Percentiles rank a stretch among this genome's conserved stretches.
phyloP scores from a whole-genome alignment of 2,329 filamentous ascomycete genomes.

The Rhynchosporium agropyri region DNA sequence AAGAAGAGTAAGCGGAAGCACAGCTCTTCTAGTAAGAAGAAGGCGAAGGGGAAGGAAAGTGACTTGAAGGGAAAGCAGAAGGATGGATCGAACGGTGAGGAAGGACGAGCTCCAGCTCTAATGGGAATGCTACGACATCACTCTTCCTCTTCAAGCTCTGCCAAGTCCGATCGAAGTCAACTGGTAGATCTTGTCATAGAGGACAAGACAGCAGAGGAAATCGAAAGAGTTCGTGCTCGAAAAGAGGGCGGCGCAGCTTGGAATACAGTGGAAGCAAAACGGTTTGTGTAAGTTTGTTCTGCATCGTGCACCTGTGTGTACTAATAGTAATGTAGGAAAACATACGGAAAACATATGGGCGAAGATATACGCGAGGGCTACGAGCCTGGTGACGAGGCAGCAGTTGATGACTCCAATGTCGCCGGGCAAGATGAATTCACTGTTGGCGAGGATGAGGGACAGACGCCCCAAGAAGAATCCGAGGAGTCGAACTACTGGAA shows the following conservation, averaged over 20 bases:
- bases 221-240: constrained; percentile 61
- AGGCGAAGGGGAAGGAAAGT: constrained; percentile 31
- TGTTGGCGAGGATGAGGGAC: constrained; percentile 39
- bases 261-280: constrained; percentile 58
- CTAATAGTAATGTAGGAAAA: constrained; percentile 43
- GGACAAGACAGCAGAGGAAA: constrained; percentile 62
- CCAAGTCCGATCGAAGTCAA: constrained; percentile 60
- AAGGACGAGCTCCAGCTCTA: constrained; percentile 40
- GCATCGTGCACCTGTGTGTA: neutral
- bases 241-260: constrained; percentile 64
- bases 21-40: constrained; percentile 26
- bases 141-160: constrained; percentile 52
- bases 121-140: constrained; percentile 48
- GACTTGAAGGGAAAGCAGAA: constrained; percentile 40
- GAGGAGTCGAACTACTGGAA: constrained; percentile 51
- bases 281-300: constrained; percentile 53
- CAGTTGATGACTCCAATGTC: constrained; percentile 48
- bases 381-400: constrained; percentile 50
- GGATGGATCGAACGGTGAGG: constrained; percentile 34
- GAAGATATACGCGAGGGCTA: constrained; percentile 58
- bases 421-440: constrained; percentile 37
- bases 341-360: constrained; percentile 50
- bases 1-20: constrained; percentile 42
- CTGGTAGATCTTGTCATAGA: constrained; percentile 69
- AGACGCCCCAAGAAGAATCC: constrained; percentile 41